Base-by-base conservation (phyloP, 2,329 filamentous ascomycete species). In the Aaosphaeria arxii region DNA sequence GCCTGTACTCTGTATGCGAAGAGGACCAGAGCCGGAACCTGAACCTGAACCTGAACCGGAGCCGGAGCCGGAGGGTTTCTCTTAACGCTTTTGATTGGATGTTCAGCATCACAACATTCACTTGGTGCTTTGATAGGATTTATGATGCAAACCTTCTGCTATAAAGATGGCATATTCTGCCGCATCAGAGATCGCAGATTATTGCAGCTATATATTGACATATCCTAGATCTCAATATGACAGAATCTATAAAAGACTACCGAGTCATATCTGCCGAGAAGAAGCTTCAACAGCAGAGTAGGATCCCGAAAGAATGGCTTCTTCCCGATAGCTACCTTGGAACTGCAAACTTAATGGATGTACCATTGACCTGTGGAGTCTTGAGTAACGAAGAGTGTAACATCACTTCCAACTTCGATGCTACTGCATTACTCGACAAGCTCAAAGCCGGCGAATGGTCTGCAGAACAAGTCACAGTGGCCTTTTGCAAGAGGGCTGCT, bases 401-500 rank as follows among this genome's bases (percentile, higher is more conserved):
- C 24, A 40, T 40, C 39, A 40, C 39, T 40, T 28, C 11, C 11
- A n/a, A 40, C 11, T 40, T 9, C 17, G 33, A 36, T n/a, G 24
- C 39, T 17, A 40, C 39, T 11, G 39, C 9, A 7, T 40, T 40
- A 28, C 7, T 40, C 7, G 39, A 60, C 6, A 64, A 64, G 35
- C 49, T 72, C 11, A 62, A 62, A 29, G 57, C 50, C 7, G 47
- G 63, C 63, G 43, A 71, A 58, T 77, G 74, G 67, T 77, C 70
- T 3, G 73, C 78, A 50, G 67, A 72, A 33, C 64, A 76, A 47
- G 75, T 80, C 7, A 73, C 74, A 2, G 64, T 56, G 41, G 74
- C 74, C 1, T 79, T 79, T 50, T 78, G 75, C 48, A 79, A 79
- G 56, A 59, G 73, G n/a, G 73, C 77, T 4, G 65, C 73, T 1